Evolutionary conservation across 495 filamentous ascomycete genomes (phyloP).

Genomic region (Xylaria grammica): DNA sequence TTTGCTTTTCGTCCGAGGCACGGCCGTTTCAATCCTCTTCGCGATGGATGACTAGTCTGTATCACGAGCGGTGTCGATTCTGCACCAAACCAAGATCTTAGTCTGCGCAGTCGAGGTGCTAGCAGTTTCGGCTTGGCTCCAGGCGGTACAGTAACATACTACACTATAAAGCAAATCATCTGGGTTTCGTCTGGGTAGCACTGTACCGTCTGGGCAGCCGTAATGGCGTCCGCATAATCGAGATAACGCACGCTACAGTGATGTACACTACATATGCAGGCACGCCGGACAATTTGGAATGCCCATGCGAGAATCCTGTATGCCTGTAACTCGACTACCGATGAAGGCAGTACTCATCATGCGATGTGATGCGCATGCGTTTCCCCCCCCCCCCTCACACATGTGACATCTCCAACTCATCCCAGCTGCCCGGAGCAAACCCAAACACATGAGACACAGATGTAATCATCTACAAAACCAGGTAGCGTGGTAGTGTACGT

Average conservation of each 20-base stretch:
- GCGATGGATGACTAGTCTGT: too few species aligned
- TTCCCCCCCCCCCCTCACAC: neutral
- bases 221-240: conserved; percentile 1
- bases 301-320: neutral
- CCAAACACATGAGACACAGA: too few species aligned
- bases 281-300: neutral
- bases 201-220: too few species aligned
- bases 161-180: too few species aligned
- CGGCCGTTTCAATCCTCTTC: too few species aligned
- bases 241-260: neutral
- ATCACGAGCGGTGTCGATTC: neutral
- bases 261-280: neutral
- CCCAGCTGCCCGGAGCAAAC: conserved; percentile 5
- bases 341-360: neutral
- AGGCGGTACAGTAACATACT: too few species aligned
- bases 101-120: too few species aligned
- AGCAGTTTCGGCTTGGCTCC: too few species aligned
- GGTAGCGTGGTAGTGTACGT: too few species aligned
- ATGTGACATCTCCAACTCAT: conserved; percentile 7
- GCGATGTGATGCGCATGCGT: conserved; percentile 9
- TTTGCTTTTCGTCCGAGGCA: too few species aligned
- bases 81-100: neutral
- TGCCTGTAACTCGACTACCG: neutral
- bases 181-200: too few species aligned
- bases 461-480: too few species aligned